phyloP scores from a whole-genome alignment of 805 yeast genomes.

The Saccharomycopsis amapae region DNA sequence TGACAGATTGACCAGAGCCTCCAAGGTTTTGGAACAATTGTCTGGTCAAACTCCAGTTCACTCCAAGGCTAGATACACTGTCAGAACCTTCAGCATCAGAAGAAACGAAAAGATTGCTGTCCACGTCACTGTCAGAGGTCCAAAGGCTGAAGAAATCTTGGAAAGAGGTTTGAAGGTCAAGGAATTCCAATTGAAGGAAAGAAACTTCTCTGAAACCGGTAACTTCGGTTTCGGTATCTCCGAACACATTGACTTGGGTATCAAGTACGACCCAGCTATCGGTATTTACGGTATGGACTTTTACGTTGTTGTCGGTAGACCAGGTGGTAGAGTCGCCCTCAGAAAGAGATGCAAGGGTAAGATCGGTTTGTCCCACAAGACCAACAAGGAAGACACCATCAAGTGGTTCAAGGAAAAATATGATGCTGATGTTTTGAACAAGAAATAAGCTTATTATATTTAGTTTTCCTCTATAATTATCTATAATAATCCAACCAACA shows the following conservation, averaged over 20 bases:
- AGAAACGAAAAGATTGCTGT: conserved; percentile 99
- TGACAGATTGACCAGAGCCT: conserved; percentile 99
- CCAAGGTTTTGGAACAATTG: conserved; percentile 98
- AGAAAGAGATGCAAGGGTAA: conserved; percentile 89
- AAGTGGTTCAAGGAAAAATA: conserved; percentile 99
- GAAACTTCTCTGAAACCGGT: conserved; percentile 98
- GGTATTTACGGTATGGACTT: conserved; percentile 99
- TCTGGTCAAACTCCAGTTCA: conserved; percentile 99
- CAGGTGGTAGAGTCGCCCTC: conserved; percentile 98
- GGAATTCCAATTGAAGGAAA: conserved; percentile 93
- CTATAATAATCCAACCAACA: not conserved
- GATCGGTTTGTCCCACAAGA: conserved; percentile 89
- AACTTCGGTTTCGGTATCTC: conserved; percentile 99
- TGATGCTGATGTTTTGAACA: conserved; percentile 95
- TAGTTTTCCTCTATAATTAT: not conserved
- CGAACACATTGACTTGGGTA: conserved; percentile 99
- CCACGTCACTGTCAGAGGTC: conserved; percentile 99
- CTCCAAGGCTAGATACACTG: conserved; percentile 99
- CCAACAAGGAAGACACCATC: conserved; percentile 89
- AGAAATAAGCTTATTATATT: conserved; percentile 38
- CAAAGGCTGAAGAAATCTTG: conserved; percentile 98
- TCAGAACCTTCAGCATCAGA: conserved; percentile 99
- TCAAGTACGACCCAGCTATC: conserved; percentile 98
- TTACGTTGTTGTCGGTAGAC: conserved; percentile 99
- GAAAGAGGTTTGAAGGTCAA: conserved; percentile 99